phyloP scores from a whole-genome alignment of 768 basidiomycete species.

The Lactarius psammicola region DNA sequence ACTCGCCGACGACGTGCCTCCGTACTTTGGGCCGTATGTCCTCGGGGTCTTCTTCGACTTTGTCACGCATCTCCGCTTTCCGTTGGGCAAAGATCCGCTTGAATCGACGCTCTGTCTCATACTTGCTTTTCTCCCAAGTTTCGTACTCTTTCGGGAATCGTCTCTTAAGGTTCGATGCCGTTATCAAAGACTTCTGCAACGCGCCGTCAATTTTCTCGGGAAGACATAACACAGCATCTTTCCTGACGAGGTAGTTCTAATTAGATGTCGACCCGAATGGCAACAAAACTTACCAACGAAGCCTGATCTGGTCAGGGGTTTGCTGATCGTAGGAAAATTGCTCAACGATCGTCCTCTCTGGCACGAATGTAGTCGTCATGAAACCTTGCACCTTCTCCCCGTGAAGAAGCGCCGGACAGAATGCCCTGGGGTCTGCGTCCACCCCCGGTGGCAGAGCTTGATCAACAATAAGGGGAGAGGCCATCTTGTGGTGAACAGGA shows the following conservation, averaged over 20 bases:
- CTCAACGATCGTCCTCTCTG: not conserved
- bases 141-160: slow-evolving; percentile 5
- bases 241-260: not conserved
- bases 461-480: not conserved
- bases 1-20: not conserved
- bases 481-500: not conserved
- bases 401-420: slow-evolving; percentile 14
- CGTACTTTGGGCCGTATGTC: not conserved
- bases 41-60: not conserved
- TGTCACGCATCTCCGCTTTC: not conserved
- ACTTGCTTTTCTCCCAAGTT: not conserved
- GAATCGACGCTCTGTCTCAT: not conserved
- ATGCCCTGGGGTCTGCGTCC: not conserved
- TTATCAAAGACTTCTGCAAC: not conserved
- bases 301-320: slow-evolving; percentile 1
- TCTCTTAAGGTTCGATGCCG: not conserved
- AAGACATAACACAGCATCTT: slow-evolving; percentile 12
- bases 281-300: slow-evolving; percentile 9
- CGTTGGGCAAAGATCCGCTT: not conserved
- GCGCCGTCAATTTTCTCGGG: slow-evolving; percentile 6
- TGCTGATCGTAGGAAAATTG: not conserved
- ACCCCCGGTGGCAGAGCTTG: not conserved
- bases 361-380: slow-evolving; percentile 17
- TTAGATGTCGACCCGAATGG: not conserved
- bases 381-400: slow-evolving; percentile 31